Evolutionary conservation across 2,329 filamentous ascomycete genomes (phyloP), one percentile per base, ranked within the genome.

Genomic region (Cadophora sp.): DNA sequence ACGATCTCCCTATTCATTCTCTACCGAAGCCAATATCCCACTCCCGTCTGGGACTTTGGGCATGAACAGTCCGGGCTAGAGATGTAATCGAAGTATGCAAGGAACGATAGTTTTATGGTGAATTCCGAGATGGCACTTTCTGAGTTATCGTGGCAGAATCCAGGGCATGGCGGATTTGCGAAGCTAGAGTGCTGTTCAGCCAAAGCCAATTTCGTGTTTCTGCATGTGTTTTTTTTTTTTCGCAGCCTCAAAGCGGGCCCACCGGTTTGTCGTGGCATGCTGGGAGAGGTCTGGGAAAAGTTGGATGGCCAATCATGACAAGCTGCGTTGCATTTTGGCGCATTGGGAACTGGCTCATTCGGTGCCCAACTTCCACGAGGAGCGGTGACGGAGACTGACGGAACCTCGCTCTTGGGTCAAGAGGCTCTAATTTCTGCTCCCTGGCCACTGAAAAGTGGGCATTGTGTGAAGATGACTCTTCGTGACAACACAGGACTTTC

Each of bases 191-290:
- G 29, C 43, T 59, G 46, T 43, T 55, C 46, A 14, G n/a, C 26
- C 16, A 43, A 24, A 51, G 53, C 51, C 43, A 64, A 58, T 60
- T 67, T 34, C 55, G 60, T 63, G 50, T 50, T 62, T 53, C 53
- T 51, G 46, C 53, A 64, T 48, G 43, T 31, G 55, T 58, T 22
- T 53, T 51, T 65, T 58, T 22, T 53, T 51, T 65, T 22, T 29
- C 50, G 43, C 66, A 67, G 69, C 65, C 67, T 67, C 67, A 51
- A n/a, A 24, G 65, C 61, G 69, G 69, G 63, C 48, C 66, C 61
- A 63, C 37, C 62, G 64, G 68, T 62, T 62, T 63, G 48, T 71
- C 67, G 67, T 73, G 72, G 72, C 72, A 71, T 61, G 53, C 65
- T 71, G 56, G 60, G 62, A 71, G 62, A 24, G 65, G 58, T 50